Conservation (phyloP, 306 rosid genomes). For the Begonia loranthoides region DNA sequence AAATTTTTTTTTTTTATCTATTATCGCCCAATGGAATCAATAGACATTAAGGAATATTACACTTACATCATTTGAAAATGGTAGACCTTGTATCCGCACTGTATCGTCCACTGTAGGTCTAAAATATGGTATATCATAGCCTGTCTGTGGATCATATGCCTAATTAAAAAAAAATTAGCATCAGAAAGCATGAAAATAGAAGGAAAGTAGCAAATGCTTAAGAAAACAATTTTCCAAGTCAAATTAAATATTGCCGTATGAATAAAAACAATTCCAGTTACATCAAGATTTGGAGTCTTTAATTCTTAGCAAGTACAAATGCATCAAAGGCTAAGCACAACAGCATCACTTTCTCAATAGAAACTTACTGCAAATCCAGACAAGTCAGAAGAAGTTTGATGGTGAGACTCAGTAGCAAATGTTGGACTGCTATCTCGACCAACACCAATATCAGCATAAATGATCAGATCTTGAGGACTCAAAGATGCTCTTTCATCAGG, state of each 20-base stretch:
- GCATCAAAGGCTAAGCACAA: too few species aligned
- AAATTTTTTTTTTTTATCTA: too few species aligned
- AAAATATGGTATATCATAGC: constrained; percentile 76
- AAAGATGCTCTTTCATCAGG: constrained; percentile 47
- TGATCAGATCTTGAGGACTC: constrained; percentile 51
- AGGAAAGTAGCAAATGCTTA: too few species aligned
- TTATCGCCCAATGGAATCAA: too few species aligned
- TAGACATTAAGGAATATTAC: too few species aligned
- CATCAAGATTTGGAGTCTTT: too few species aligned
- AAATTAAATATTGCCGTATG: too few species aligned
- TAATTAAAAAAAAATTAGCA: constrained; percentile 22
- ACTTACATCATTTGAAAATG: constrained; percentile 68
- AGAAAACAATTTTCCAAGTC: too few species aligned
- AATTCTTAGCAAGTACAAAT: too few species aligned
- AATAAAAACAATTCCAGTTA: too few species aligned
- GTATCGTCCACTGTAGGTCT: constrained; percentile 71
- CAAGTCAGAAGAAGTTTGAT: constrained; percentile 61
- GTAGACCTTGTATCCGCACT: constrained; percentile 43
- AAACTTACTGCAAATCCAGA: constrained; percentile 79
- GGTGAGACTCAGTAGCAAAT: constrained; percentile 50
- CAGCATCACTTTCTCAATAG: background rate
- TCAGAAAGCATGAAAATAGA: constrained; percentile 15
- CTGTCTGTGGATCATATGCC: constrained; percentile 84
- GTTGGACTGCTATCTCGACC: constrained; percentile 53
- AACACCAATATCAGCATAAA: constrained; percentile 57